A percentile compares a stretch with the other conserved stretches of the same genome.
phyloP scores from a whole-genome alignment of 768 basidiomycete genomes.

The Saitozyma sp. region DNA sequence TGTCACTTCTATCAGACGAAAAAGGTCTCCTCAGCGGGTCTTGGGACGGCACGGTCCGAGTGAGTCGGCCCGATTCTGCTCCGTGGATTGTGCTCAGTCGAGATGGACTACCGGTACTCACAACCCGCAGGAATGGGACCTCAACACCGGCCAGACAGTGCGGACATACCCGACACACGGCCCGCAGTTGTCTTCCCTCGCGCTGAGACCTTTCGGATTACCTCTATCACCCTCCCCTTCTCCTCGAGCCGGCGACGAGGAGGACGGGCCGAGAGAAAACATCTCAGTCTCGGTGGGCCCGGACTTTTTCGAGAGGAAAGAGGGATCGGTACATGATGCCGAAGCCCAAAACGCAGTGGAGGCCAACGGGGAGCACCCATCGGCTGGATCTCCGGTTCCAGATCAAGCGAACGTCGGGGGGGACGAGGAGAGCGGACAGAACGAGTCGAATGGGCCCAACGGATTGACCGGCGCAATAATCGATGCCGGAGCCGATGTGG shows the following conservation, averaged over 20 bases:
- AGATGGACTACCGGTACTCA: constrained; percentile 5
- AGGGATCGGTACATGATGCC: no score
- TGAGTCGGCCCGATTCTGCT: constrained; percentile 56
- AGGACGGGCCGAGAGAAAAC: constrained; percentile 9
- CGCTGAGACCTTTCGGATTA: constrained; percentile 64
- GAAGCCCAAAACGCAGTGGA: no score
- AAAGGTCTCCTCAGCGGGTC: constrained; percentile 84
- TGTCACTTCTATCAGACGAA: constrained; percentile 77
- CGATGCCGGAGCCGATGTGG: not conserved
- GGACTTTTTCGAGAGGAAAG: constrained; percentile 20
- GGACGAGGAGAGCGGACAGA: no score
- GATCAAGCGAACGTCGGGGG: no score
- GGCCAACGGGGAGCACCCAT: no score
- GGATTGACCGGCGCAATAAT: no score
- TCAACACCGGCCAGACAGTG: constrained; percentile 79
- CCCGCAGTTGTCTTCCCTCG: constrained; percentile 78
- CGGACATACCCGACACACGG: constrained; percentile 78
- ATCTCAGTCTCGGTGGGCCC: constrained; percentile 28
- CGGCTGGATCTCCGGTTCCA: no score
- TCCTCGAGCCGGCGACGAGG: constrained; percentile 20
- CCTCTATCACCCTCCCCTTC: constrained; percentile 46
- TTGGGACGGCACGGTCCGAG: constrained; percentile 88
- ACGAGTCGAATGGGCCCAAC: no score
- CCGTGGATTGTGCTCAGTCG: not conserved
- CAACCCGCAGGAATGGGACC: constrained; percentile 84